phyloP scores from a whole-genome alignment of 2,329 filamentous ascomycete species.

The Neobulgaria alba region DNA sequence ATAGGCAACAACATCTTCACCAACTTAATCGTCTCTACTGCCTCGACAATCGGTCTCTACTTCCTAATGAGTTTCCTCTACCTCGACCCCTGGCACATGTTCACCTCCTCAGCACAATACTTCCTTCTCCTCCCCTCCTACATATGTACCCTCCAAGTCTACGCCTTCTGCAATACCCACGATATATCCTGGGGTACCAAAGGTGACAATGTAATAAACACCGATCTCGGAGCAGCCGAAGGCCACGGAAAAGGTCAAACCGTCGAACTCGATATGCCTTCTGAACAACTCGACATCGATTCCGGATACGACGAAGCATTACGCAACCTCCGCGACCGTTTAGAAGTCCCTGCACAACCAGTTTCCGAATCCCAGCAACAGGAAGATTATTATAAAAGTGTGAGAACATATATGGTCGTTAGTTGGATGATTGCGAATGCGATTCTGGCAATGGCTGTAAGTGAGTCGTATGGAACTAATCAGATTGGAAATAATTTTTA shows the following conservation, averaged over 20 bases:
- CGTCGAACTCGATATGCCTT: constrained; percentile 95
- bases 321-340: constrained; percentile 84
- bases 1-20: constrained; percentile 88
- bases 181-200: constrained; percentile 99
- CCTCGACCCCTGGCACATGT: constrained; percentile 98
- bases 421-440: constrained; percentile 91
- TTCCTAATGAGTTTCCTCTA: constrained; percentile 96
- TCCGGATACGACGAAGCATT: constrained; percentile 95
- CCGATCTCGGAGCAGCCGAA: constrained; percentile 80
- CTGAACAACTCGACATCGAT: constrained; percentile 96
- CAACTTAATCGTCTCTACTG: constrained; percentile 84
- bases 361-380: constrained; percentile 75
- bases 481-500: constrained; percentile 79
- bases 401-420: constrained; percentile 96
- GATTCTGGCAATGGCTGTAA: constrained; percentile 86
- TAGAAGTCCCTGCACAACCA: constrained; percentile 62
- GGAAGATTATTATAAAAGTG: constrained; percentile 96
- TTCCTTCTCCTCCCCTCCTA: constrained; percentile 87
- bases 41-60: constrained; percentile 86
- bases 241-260: constrained; percentile 63
- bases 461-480: constrained; percentile 69
- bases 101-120: constrained; percentile 85
- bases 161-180: constrained; percentile 98
- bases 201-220: constrained; percentile 91
- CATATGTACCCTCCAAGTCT: constrained; percentile 95